phyloP scores from a whole-genome alignment of 306 rosid genomes.

The Prunus davidiana region DNA sequence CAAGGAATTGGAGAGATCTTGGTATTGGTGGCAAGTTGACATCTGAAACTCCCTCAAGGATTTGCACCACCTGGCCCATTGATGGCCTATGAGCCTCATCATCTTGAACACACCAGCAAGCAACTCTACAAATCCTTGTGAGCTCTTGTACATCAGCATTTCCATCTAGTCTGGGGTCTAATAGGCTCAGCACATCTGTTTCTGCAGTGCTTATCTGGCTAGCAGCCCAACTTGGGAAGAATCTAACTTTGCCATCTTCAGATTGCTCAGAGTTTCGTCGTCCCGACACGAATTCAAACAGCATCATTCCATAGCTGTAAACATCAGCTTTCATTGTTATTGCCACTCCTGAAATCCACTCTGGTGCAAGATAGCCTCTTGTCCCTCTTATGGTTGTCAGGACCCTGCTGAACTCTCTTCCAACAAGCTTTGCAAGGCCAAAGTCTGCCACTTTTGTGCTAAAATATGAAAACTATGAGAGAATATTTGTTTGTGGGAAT shows the following conservation, averaged over 20 bases:
- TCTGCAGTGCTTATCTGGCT: slow-evolving; percentile 28
- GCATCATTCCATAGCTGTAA: slow-evolving; percentile 93
- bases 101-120: slow-evolving; percentile 91
- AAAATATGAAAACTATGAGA: too few relatives aligned
- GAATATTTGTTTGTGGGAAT: too few relatives aligned
- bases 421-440: slow-evolving; percentile 86
- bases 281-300: slow-evolving; percentile 74
- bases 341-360: slow-evolving; percentile 86
- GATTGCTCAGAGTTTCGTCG: slow-evolving; percentile 67
- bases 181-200: slow-evolving; percentile 41
- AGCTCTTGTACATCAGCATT: slow-evolving; percentile 52
- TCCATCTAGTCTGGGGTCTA: slow-evolving; percentile 57
- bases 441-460: slow-evolving; percentile 90
- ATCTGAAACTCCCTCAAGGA: slow-evolving; percentile 59
- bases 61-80: slow-evolving; percentile 83
- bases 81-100: slow-evolving; percentile 66
- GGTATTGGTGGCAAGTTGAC: slow-evolving; percentile 68
- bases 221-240: slow-evolving; percentile 64
- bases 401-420: slow-evolving; percentile 83
- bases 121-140: slow-evolving; percentile 47
- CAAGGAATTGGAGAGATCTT: slow-evolving; percentile 46
- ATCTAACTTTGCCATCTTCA: slow-evolving; percentile 49
- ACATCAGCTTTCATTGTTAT: slow-evolving; percentile 88
- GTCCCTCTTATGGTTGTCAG: slow-evolving; percentile 93
- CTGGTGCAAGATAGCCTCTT: slow-evolving; percentile 85